phyloP scores from a whole-genome alignment of 495 filamentous ascomycete genomes.

The Aspergillus sparsus region DNA sequence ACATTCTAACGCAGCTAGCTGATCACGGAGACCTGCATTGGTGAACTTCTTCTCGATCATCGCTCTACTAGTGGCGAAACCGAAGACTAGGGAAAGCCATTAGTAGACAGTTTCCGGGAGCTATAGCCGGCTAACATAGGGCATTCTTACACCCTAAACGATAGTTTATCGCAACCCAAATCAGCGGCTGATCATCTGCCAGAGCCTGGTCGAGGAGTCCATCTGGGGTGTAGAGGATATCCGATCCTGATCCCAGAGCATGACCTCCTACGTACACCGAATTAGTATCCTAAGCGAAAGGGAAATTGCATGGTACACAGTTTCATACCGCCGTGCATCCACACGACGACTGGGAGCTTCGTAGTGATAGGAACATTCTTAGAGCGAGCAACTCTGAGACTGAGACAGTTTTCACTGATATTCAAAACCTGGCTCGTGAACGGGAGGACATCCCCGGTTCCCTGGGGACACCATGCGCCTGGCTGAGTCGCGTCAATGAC shows the following conservation, averaged over 20 bases:
- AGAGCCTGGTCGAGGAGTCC: constrained; percentile 40
- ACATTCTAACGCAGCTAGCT: constrained; percentile 34
- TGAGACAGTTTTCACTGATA: constrained; percentile 45
- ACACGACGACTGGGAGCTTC: constrained; percentile 39
- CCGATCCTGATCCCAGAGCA: constrained; percentile 35
- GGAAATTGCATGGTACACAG: not conserved
- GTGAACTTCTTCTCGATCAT: constrained; percentile 23
- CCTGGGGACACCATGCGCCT: constrained; percentile 48
- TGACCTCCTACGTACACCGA: constrained; percentile 30
- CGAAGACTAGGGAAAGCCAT: constrained; percentile 20
- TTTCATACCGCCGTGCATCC: constrained; percentile 16
- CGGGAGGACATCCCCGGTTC: constrained; percentile 28
- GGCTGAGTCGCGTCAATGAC: constrained; percentile 40
- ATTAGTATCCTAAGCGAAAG: not conserved
- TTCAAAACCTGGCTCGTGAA: constrained; percentile 37
- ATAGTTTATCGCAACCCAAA: constrained; percentile 48
- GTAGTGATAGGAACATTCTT: constrained; percentile 18
- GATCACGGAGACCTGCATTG: constrained; percentile 33
- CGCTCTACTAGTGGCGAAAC: constrained; percentile 30
- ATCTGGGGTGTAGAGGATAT: constrained; percentile 40
- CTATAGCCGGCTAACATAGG: too few relatives aligned
- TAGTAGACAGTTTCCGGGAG: not conserved
- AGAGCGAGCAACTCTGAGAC: constrained; percentile 38
- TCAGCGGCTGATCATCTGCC: constrained; percentile 36
- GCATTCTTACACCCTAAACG: constrained; percentile 34